Conservation (phyloP, 2,329 filamentous ascomycete species). For the Scorias spongiosa region DNA sequence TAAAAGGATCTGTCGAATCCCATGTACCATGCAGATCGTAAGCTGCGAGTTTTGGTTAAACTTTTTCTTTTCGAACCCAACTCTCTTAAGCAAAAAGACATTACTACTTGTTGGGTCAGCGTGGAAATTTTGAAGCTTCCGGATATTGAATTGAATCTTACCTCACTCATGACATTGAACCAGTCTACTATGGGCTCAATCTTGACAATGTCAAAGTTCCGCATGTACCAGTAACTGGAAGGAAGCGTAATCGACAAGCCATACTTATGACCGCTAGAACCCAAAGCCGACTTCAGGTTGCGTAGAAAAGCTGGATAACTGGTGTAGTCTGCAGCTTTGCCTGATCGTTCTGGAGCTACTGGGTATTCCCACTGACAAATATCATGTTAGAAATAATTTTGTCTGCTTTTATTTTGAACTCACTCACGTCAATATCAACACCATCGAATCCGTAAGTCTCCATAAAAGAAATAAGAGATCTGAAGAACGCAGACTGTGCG, state of each 20-base stretch:
- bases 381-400: too few relatives aligned
- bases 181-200: slow-evolving; percentile 5
- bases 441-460: slow-evolving; percentile 8
- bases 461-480: slow-evolving; percentile 5
- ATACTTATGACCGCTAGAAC: slow-evolving; percentile 17
- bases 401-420: too few relatives aligned
- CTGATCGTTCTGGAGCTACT: slow-evolving; percentile 21
- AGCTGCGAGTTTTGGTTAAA: background rate
- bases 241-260: slow-evolving; percentile 26
- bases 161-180: slow-evolving; percentile 2
- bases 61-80: too few relatives aligned
- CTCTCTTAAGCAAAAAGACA: too few relatives aligned
- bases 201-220: slow-evolving; percentile 5
- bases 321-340: slow-evolving; percentile 19
- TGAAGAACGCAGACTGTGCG: slow-evolving; percentile 1
- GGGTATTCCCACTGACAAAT: slow-evolving; percentile 3
- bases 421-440: slow-evolving; percentile 1
- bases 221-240: slow-evolving; percentile 7
- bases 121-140: too few relatives aligned
- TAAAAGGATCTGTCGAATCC: slow-evolving; percentile 17
- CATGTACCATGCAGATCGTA: slow-evolving; percentile 33
- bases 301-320: slow-evolving; percentile 24
- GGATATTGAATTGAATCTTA: too few relatives aligned
- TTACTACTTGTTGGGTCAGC: too few relatives aligned
- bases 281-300: slow-evolving; percentile 22